These are phyloP conservation scores for Cucumis melo DNA, from an alignment of 306 rosid genomes.

Conservation along the genomic window DNA sequence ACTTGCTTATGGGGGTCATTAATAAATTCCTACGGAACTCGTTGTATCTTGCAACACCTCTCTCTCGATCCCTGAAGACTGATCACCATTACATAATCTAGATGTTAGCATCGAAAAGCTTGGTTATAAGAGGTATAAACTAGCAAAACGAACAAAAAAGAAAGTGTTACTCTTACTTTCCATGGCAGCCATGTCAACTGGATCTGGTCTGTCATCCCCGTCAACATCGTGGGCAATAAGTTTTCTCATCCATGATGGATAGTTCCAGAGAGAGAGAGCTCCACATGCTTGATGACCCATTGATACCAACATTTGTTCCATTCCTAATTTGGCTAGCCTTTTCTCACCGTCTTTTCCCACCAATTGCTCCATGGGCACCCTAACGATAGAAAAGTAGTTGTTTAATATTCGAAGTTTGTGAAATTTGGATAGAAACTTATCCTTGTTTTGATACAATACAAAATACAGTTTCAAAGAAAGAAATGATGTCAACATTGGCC, in stretches of 20 bases:
- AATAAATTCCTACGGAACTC: conserved; percentile 53
- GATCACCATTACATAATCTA: neutral
- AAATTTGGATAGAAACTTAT: neutral
- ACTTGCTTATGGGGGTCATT: conserved; percentile 52
- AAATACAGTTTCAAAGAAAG: neutral
- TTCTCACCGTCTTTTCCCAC: conserved; percentile 54
- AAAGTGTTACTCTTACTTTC: conserved; percentile 27
- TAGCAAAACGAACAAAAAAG: neutral
- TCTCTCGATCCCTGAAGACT: conserved; percentile 76
- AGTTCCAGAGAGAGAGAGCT: conserved; percentile 49
- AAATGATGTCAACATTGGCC: neutral
- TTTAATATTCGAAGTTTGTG: neutral
- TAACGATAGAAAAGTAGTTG: neutral
- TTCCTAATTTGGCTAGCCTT: conserved; percentile 39
- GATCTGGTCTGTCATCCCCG: conserved; percentile 66
- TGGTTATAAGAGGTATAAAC: neutral
- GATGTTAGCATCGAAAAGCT: neutral
- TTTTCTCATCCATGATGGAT: conserved; percentile 58
- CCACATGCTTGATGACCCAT: conserved; percentile 75
- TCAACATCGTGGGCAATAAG: conserved; percentile 48
- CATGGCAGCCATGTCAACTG: conserved; percentile 55
- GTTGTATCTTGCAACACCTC: conserved; percentile 56
- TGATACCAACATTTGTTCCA: conserved; percentile 47
- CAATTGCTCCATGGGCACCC: conserved; percentile 52
- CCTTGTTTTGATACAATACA: neutral